Evolutionary conservation across 768 basidiomycete species (phyloP), one percentile per base, ranked within the genome.

Genomic region (Boletus sp.): DNA sequence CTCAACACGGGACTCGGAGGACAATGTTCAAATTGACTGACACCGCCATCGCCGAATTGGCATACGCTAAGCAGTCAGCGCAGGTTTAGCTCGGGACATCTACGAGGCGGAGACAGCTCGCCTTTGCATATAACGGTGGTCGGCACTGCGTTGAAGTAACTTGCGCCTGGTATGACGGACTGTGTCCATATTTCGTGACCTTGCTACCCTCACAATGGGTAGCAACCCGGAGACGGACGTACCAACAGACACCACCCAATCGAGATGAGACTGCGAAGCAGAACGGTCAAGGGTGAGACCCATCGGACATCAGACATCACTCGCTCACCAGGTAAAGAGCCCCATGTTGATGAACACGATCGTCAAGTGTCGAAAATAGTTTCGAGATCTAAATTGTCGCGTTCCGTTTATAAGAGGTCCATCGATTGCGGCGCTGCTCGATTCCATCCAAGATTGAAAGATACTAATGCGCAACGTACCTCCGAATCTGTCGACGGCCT

Each of bases 311-410:
- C 14, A 6, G 4, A 37, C 47, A 47, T 4, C 10, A 7, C n/a
- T 30, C 21, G 5, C 29, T 34, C 21, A 50, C 58, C 51, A 59
- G 9, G 58, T 58, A 25, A 52, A 39, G 37, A 58, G 50, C 10
- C 57, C 57, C 57, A 58, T 49, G 34, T 59, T 58, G 1, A 59
- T 25, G 8, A 59, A 59, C 9, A 59, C 58, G 6, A 50, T 37
- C 21, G 19, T 58, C 51, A 59, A 37, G 14, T 58, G 51, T 23
- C 56, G 37, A 19, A 59, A 6, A 25, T 40, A 52, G 10, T 59
- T 58, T 15, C 5, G 45, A 33, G 56, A 46, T 29, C 58, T 59
- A 13, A 38, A n/a, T n/a, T n/a, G n/a, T n/a, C n/a, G n/a, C n/a
- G n/a, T n/a, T n/a, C n/a, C 15, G 1, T 21, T 13, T 17, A 27